phyloP scores from a whole-genome alignment of 2,329 filamentous ascomycete genomes.

The Claviceps quebecensis region DNA sequence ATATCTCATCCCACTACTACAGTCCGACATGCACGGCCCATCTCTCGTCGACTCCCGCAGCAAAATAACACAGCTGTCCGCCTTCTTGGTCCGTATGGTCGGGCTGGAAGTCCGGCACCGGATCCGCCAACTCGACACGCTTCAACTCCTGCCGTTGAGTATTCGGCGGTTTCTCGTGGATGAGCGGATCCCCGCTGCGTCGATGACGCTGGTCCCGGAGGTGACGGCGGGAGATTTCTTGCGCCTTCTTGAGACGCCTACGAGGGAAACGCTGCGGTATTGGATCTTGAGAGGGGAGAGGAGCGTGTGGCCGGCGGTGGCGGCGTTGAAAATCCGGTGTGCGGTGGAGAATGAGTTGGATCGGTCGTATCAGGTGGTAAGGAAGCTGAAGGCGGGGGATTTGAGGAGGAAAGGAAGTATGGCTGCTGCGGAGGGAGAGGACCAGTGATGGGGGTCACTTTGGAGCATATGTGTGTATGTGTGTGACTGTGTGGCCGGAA shows the following conservation, averaged over 20 bases:
- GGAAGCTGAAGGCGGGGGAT: conserved; percentile 43
- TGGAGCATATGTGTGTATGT: background rate
- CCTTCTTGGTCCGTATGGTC: conserved; percentile 51
- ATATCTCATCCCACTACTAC: conserved; percentile 75
- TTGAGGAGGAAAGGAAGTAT: conserved; percentile 32
- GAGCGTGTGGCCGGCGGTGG: conserved; percentile 82
- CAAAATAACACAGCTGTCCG: conserved; percentile 42
- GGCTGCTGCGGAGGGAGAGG: conserved; percentile 14
- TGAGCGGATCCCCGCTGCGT: conserved; percentile 65
- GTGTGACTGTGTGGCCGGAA: background rate
- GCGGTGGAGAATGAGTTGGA: conserved; percentile 82
- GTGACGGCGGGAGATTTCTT: conserved; percentile 60
- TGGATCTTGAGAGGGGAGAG: conserved; percentile 78
- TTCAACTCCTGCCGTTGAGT: conserved; percentile 55
- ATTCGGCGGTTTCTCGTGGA: conserved; percentile 69
- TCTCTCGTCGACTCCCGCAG: conserved; percentile 45
- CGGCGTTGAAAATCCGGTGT: conserved; percentile 67
- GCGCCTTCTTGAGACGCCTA: conserved; percentile 71
- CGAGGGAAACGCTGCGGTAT: conserved; percentile 58
- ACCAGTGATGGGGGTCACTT: background rate
- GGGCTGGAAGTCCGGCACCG: conserved; percentile 69
- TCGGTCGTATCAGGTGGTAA: conserved; percentile 65
- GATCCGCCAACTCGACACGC: conserved; percentile 63
- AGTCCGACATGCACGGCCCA: conserved; percentile 66
- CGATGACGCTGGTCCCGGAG: conserved; percentile 70